Evolutionary conservation across 2,329 filamentous ascomycete species (phyloP).

Genomic region (Thelonectria blattea): DNA sequence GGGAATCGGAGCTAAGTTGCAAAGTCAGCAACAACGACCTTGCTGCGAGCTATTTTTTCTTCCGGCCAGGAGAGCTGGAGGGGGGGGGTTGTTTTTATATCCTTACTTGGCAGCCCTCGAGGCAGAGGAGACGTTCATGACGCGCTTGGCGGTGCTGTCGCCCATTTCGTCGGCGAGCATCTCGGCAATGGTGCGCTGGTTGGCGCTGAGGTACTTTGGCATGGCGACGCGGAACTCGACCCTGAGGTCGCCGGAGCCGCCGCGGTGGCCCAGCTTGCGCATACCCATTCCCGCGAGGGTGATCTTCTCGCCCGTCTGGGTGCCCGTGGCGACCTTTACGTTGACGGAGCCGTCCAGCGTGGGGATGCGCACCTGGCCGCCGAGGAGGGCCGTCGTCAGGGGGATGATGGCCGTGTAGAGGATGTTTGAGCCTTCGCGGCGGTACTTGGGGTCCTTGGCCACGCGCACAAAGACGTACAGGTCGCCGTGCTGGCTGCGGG

Average conservation of each 20-base stretch:
- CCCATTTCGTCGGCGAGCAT: slow-evolving; percentile 96
- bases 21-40: slow-evolving; percentile 13
- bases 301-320: slow-evolving; percentile 89
- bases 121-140: slow-evolving; percentile 76
- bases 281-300: slow-evolving; percentile 92
- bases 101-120: slow-evolving; percentile 43
- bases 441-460: slow-evolving; percentile 88
- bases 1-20: slow-evolving; percentile 49
- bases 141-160: slow-evolving; percentile 87
- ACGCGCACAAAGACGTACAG: slow-evolving; percentile 91
- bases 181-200: slow-evolving; percentile 91
- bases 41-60: background rate
- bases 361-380: slow-evolving; percentile 87
- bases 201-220: slow-evolving; percentile 91
- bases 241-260: slow-evolving; percentile 78
- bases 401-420: slow-evolving; percentile 91
- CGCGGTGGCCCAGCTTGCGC: slow-evolving; percentile 78
- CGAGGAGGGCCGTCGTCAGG: slow-evolving; percentile 89
- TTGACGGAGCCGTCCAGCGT: slow-evolving; percentile 91
- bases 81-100: background rate
- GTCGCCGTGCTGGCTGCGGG: slow-evolving; percentile 77
- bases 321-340: slow-evolving; percentile 89
- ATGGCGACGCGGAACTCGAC: slow-evolving; percentile 95
- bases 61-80: background rate
- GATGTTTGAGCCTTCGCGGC: slow-evolving; percentile 84